phyloP scores from a whole-genome alignment of 2,329 filamentous ascomycete species.

The Nemania abortiva region DNA sequence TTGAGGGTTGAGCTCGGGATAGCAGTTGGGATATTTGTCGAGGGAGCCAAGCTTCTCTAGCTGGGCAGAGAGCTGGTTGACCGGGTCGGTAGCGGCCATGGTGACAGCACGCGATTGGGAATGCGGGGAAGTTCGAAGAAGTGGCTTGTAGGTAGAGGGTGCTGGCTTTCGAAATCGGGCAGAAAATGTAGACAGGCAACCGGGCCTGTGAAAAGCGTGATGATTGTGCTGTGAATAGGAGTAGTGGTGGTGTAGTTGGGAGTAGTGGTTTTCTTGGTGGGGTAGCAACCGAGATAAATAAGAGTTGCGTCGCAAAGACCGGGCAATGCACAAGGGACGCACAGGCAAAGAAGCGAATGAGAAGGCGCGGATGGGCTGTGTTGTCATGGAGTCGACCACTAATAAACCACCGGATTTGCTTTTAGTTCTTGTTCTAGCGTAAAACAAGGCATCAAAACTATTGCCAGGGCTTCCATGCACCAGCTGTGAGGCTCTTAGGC shows the following conservation, averaged over 20 bases:
- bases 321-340: slow-evolving; percentile 26
- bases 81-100: slow-evolving; percentile 43
- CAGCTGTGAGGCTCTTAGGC: background rate
- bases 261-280: slow-evolving; percentile 29
- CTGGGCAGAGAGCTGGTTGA: slow-evolving; percentile 44
- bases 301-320: slow-evolving; percentile 35
- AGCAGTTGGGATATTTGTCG: slow-evolving; percentile 65
- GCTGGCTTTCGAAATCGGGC: background rate
- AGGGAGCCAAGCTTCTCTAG: slow-evolving; percentile 45
- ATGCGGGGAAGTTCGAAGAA: background rate
- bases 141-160: background rate
- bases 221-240: background rate
- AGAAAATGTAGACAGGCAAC: slow-evolving; percentile 6
- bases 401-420: slow-evolving; percentile 7
- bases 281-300: slow-evolving; percentile 13
- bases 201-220: slow-evolving; percentile 4
- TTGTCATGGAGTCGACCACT: slow-evolving; percentile 31
- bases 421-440: background rate
- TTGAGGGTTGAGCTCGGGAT: slow-evolving; percentile 78
- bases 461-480: too few relatives aligned
- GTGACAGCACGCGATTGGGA: slow-evolving; percentile 31
- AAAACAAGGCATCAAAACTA: background rate
- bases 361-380: slow-evolving; percentile 14
- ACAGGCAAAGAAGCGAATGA: slow-evolving; percentile 29
- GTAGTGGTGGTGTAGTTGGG: background rate